Evolutionary conservation across 1,284 basidiomycete species (phyloP), one percentile per base, ranked within the genome.

Genomic region (Puccinia novopanici): DNA sequence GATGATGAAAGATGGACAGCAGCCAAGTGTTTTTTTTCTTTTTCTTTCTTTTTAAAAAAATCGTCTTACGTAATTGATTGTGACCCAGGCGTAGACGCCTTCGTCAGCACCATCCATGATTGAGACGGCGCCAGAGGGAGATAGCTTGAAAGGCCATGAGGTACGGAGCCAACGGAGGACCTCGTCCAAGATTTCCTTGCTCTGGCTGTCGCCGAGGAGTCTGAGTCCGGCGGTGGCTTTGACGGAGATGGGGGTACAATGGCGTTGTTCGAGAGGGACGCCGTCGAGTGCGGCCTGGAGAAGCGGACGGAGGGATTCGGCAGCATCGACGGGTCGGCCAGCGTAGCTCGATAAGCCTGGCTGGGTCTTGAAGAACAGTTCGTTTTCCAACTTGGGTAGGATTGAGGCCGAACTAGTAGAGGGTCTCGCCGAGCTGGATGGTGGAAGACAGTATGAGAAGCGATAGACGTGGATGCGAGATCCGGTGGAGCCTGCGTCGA

Each of bases 71-170:
- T 98, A 98, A 87, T 99, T 99, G 82, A 93, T 93, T 15, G 95
- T 98, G 84, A 98, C 95, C 96, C 96, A 99, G 24, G 95, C 95
- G 86, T 93, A 98, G 37, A 98, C 94, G 85, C 93, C 94, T 87
- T 99, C 96, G 85, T 98, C 95, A 84, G 91, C 92, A 24, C 96
- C 96, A 84, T 98, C 95, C 96, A 98, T 98, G 83, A 97, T 91
- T 75, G 89, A 90, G 34, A 96, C 92, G 3, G 89, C 90, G 89
- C 82, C 89, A 88, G 48, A 89, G 86, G 73, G 84, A 87, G 10
- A 88, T 24, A 97, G 84, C 54, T 87, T 87, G 87, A 98, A 98
- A 17, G 92, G 91, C 85, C 92, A 98, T 81, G 88, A 87, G 15
- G 86, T 85, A 84, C 89, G 87, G 82, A 98, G 84, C 83, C 91